Evolutionary conservation across 805 yeast genomes (phyloP), one percentile per base, ranked within the genome.

Genomic region (Yarrowia divulgata): DNA sequence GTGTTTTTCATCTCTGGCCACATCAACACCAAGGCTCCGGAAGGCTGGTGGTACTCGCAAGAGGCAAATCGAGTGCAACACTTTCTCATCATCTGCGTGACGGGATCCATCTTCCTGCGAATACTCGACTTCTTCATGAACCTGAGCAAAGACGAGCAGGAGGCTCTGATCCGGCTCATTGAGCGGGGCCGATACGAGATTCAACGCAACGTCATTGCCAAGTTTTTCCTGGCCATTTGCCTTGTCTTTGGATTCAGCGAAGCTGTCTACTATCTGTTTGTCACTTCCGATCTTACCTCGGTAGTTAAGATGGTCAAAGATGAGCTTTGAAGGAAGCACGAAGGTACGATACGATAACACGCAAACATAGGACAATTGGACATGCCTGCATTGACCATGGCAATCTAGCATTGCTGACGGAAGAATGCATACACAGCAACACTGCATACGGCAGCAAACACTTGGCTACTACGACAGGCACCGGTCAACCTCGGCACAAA

Each of bases 1-100:
- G 52, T 60, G 16, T 60, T 60, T 18, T 60, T 60, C 66, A 60
- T 60, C 42, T 60, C 66, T 3, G 66, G 66, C 9, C 66, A 60
- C 29, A 43, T 60, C 42, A 60, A 60, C 39, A 60, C 66, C 18
- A 60, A 60, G 52, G 66, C 66, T 0, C 66, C 66, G 14, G 66
- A 60, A 34, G 66, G 66, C n/a, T 60, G 66, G 66, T 60, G 66
- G 66, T 60, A 60, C 52, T 43, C 52, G 4, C 43, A 16, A 14
- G 66, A 60, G 34, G 66, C 66, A 14, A 45, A 60, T 34, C 50
- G 66, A 35, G 32, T 60, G 10, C 66, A 60, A 34, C 52, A 60
- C 52, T 60, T 60, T 18, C 37, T 60, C 42, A 60, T 60, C 32
- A 60, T 60, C 16, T 43, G 50, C 42, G 66, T 60, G 42, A 60